Evolutionary conservation across 768 basidiomycete species (phyloP).

Genomic region (Rhodosporidiobolus sp.): DNA sequence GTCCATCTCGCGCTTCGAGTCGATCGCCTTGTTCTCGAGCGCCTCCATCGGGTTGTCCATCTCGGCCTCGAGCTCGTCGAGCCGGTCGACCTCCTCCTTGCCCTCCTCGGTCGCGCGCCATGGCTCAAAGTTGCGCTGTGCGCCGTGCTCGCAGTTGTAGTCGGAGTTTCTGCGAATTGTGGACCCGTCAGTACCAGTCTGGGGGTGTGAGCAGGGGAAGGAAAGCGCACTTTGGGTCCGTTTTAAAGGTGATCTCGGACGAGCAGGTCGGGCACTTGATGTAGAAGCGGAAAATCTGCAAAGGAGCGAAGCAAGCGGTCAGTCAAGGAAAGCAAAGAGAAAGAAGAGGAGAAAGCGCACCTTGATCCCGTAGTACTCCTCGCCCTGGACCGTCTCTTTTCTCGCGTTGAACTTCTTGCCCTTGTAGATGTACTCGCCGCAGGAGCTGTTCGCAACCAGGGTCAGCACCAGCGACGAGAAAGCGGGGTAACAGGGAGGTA

Average conservation of each 20-base stretch:
- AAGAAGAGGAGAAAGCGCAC: constrained; percentile 52
- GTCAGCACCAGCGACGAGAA: background rate
- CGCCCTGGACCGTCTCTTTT: constrained; percentile 95
- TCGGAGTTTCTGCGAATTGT: constrained; percentile 67
- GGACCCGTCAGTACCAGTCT: constrained; percentile 41
- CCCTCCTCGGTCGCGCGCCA: constrained; percentile 72
- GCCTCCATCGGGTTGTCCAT: constrained; percentile 95
- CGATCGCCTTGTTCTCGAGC: constrained; percentile 84
- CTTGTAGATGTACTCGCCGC: constrained; percentile 98
- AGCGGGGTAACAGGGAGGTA: background rate
- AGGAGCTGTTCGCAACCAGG: constrained; percentile 65
- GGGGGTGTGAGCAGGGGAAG: background rate
- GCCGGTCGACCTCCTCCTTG: constrained; percentile 67
- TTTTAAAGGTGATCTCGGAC: constrained; percentile 99
- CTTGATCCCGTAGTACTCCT: constrained; percentile 98
- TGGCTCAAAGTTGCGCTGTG: constrained; percentile 94
- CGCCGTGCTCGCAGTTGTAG: constrained; percentile 89
- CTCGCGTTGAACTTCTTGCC: constrained; percentile 99
- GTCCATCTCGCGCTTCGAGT: constrained; percentile 97
- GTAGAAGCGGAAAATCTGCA: constrained; percentile 49
- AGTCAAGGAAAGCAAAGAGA: too few species aligned
- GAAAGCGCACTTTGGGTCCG: constrained; percentile 70
- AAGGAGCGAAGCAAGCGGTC: too few species aligned
- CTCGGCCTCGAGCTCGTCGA: constrained; percentile 82
- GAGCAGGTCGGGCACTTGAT: constrained; percentile 76